Evolutionary conservation across 108 stramenopile species (phyloP), one percentile per base, ranked within the genome.

Genomic region (Nitzschia putrida): DNA sequence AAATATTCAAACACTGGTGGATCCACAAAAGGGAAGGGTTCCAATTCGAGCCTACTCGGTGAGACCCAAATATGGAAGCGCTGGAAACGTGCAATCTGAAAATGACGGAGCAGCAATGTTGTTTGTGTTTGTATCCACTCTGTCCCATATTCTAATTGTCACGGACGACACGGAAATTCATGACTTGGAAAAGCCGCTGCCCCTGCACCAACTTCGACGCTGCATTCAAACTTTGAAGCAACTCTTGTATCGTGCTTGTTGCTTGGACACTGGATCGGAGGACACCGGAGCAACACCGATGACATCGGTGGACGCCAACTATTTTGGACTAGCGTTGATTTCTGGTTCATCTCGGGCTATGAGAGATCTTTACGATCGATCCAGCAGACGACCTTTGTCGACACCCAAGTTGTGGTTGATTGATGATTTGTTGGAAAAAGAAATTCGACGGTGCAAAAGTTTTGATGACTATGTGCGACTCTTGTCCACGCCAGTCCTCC

Each of bases 81-180:
- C 29, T 9, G 50, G 57, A 7, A n/a, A 40, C 13, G 20, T 20
- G 9, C 52, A 69, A 47, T 22, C 34, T 4, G 45, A 61, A 18
- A 81, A 84, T 51, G 74, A 87, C 40, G 80, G 83, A 52, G 73
- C 83, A 10, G 79, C 72, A n/a, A 37, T 89, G 21, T 72, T 94
- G 10, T 85, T 83, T 52, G 21, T 94, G 10, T 91, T 94, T 73
- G 72, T 83, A 21, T 66, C 77, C 7, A 74, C 82, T 49, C 61
- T 94, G 24, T 59, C 84, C 2, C 90, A 94, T 57, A 78, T 80
- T n/a, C 78, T 96, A 42, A 88, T 96, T 57, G 79, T 94, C 8
- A 92, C 92, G 0, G 95, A 96, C 64, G 95, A 96, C 67, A 81
- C 80, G 40, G 95, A 96, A 78, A 74, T 96, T 20, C 86, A 90